Base-by-base conservation (phyloP, 1,139 yeast species). In the Pichia sp. region DNA sequence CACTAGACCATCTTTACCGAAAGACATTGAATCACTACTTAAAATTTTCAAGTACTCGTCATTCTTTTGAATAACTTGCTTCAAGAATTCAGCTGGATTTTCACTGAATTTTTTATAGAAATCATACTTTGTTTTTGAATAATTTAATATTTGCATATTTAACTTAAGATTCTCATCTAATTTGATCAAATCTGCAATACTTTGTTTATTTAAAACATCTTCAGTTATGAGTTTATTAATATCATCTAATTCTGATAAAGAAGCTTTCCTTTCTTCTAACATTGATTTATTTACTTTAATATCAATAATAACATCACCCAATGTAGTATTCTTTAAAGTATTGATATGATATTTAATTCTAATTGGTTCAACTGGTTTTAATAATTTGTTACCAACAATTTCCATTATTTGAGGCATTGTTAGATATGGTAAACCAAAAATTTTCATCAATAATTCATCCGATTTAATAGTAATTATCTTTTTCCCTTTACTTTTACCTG, bases 291-390 rank as follows among this genome's bases (percentile, higher is more conserved):
- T 60, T 26, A 82, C 76, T 48, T 76, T 80, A 42, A 92, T 71
- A 61, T 94, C 98, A 50, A 84, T 70, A 12, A 85, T 82, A 6
- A 77, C 67, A 36, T 87, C 96, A 22, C 97, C 96, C 51, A 87
- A 70, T 2, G 95, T 87, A 8, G 86, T 73, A 35, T 87, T 85
- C 51, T 75, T 78, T 51, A 82, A 82, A 2, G 94, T 87, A 57
- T 80, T 76, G 32, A 92, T 74, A 44, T 78, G 80, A 64, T 87
- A 90, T 46, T 83, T 83, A 31, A 94, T 57, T 37, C 74, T 74
- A 36, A 90, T 78, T 23, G 98, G 97, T 49, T 82, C 82, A 24
- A 87, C 71, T 11, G 96, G 96, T 31, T 68, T 63, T 40, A 83
- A 60, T 48, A 80, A 80, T 46, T 75, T 76, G 52, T 75, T 74